Evolutionary conservation across 2,329 filamentous ascomycete genomes (phyloP), one percentile per base, ranked within the genome.

Genomic region (Aspergillus pseudoviridinutans): DNA sequence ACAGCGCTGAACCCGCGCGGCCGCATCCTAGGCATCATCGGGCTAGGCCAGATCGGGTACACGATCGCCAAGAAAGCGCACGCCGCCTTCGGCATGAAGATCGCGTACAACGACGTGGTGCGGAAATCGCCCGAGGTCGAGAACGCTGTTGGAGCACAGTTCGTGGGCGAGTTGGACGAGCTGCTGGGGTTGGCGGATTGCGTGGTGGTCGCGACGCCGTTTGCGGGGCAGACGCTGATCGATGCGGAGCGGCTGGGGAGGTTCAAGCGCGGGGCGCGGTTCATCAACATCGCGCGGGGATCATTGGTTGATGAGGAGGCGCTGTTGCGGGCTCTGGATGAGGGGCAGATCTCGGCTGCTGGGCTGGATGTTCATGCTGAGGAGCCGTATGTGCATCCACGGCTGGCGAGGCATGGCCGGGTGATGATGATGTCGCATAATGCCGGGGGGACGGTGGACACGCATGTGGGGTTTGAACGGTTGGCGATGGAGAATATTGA

Each of bases 21-120:
- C 12, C 82, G 84, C 54, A 76, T 76, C 0, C 78, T 91, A 0
- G 89, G 87, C 0, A 80, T 91, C 28, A 81, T 92, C 27, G 89
- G 89, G 0, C 78, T 91, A 2, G 88, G 88, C 2, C 85, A 87
- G 59, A 86, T 88, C 59, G 85, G 86, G 2, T 82, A 82, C 62
- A 78, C 78, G 38, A 80, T 91, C 22, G 88, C 85, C 0, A 70
- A 81, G 50, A 88, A 87, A 63, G 83, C 81, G 0, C 70, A 74
- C 27, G 63, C 77, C 0, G 83, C 82, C 0, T 87, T 90, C 62
- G 85, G 83, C 44, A 91, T 91, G 88, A 74, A 79, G 42, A 81
- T 91, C 17, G 69, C 79, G 9, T 86, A 85, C 52, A 76, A 82
- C 44, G 83, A 86, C 32, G 68, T 82, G 7, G 65, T 76, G 22